Percentiles rank a stretch among this genome's conserved stretches.
These are phyloP conservation scores for Teratosphaeria zuluensis DNA, from an alignment of 2,329 filamentous ascomycete species.

Conservation along the genomic window DNA sequence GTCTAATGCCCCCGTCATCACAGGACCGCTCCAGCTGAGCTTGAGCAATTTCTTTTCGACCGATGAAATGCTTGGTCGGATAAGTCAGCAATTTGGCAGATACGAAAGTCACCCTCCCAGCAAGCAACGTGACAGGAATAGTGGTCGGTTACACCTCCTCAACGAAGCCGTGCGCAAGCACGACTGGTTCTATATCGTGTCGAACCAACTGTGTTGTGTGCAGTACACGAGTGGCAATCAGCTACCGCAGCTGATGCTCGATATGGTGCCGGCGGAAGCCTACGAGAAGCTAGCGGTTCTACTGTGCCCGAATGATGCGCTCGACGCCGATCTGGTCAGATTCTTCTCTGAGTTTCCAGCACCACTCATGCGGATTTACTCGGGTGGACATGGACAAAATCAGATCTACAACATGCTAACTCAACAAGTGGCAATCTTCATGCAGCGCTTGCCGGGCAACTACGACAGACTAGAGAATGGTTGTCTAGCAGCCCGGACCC, in stretches of 20 bases:
- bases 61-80: background rate
- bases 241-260: slow-evolving; percentile 29
- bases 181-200: slow-evolving; percentile 54
- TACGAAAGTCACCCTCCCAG: background rate
- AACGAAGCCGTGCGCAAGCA: slow-evolving; percentile 43
- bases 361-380: slow-evolving; percentile 30
- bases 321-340: slow-evolving; percentile 31
- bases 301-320: slow-evolving; percentile 35
- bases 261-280: slow-evolving; percentile 22
- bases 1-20: background rate
- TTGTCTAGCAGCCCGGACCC: slow-evolving; percentile 33
- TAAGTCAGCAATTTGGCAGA: background rate
- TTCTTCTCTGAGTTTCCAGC: slow-evolving; percentile 45
- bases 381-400: slow-evolving; percentile 30
- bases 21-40: background rate
- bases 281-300: slow-evolving; percentile 33
- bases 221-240: slow-evolving; percentile 34
- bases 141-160: slow-evolving; percentile 45
- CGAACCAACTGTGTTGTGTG: slow-evolving; percentile 57
- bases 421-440: slow-evolving; percentile 11
- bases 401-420: slow-evolving; percentile 22
- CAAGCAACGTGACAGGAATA: slow-evolving; percentile 1
- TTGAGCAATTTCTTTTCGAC: background rate
- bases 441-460: slow-evolving; percentile 15
- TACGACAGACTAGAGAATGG: slow-evolving; percentile 9